phyloP scores from a whole-genome alignment of 768 basidiomycete genomes.

The Rhizopogon vulgaris region DNA sequence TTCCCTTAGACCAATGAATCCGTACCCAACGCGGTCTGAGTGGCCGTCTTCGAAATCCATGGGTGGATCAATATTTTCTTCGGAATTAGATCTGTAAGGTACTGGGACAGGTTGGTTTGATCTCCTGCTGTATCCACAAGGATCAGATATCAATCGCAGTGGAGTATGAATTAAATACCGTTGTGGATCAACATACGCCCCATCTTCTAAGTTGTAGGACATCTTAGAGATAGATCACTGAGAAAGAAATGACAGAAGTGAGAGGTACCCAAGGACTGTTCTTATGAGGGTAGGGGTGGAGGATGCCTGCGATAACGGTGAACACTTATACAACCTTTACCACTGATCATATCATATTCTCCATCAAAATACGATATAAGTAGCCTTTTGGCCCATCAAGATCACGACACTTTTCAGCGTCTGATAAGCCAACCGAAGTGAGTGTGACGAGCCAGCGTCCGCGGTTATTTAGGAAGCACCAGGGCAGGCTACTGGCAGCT shows the following conservation, averaged over 20 bases:
- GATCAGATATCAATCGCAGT: background rate
- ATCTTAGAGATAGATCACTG: background rate
- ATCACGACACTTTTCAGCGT: background rate
- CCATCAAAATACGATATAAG: background rate
- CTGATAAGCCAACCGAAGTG: background rate
- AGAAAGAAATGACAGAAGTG: background rate
- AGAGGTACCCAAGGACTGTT: background rate
- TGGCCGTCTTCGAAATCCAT: background rate
- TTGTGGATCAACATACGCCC: background rate
- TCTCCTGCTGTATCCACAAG: background rate
- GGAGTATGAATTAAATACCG: background rate
- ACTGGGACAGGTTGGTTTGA: background rate
- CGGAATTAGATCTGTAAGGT: background rate
- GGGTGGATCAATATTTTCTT: background rate
- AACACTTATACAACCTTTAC: background rate
- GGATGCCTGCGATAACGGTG: background rate
- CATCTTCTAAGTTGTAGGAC: background rate
- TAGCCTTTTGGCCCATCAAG: background rate
- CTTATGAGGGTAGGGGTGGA: slow-evolving; percentile 16
- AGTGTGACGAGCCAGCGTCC: background rate
- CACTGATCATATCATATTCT: background rate
- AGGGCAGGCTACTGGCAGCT: too few relatives aligned
- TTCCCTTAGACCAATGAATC: background rate
- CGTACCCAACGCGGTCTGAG: background rate
- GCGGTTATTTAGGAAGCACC: too few relatives aligned